Percentiles rank a stretch among this genome's conserved stretches.
These are phyloP conservation scores for Sphagnum fallax DNA, from an alignment of 228 moss, liverwort and hornwort species.

Conservation along the genomic window DNA sequence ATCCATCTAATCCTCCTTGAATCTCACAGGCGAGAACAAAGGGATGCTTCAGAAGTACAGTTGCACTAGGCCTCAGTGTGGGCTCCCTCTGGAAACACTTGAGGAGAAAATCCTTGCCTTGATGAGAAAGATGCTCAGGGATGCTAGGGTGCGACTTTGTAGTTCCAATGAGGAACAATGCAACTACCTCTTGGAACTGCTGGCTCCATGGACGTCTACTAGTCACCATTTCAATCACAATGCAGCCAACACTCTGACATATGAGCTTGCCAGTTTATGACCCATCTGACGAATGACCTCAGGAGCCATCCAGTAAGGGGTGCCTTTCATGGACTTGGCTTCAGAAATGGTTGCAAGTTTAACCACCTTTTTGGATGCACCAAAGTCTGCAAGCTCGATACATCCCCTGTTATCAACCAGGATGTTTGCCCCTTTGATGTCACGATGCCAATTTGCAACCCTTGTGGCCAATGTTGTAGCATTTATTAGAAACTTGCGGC, in stretches of 20 bases:
- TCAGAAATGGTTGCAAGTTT: conserved; percentile 92
- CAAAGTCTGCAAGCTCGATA: conserved; percentile 91
- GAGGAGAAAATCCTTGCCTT: conserved; percentile 76
- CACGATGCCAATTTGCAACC: conserved; percentile 41
- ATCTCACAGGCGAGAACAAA: conserved; percentile 40
- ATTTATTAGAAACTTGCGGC: too few relatives aligned
- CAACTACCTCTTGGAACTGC: conserved; percentile 94
- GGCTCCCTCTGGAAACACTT: conserved; percentile 90
- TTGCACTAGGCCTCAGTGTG: conserved; percentile 66
- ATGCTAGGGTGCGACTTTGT: conserved; percentile 95
- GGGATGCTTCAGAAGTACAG: conserved; percentile 69
- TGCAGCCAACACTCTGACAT: conserved; percentile 98
- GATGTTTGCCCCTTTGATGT: conserved; percentile 96
- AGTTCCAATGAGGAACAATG: conserved; percentile 91
- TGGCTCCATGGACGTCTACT: conserved; percentile 96
- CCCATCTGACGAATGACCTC: conserved; percentile 96
- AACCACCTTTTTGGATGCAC: conserved; percentile 92
- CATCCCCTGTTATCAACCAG: conserved; percentile 95
- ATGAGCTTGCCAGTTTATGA: conserved; percentile 95
- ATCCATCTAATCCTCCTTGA: conserved; percentile 21
- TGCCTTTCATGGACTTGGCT: conserved; percentile 96
- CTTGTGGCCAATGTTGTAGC: too few relatives aligned
- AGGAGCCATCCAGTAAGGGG: conserved; percentile 98
- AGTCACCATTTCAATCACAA: conserved; percentile 97
- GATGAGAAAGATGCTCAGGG: conserved; percentile 73